Evolutionary conservation across 306 rosid species (phyloP).

Genomic region (Trifolium pratense): DNA sequence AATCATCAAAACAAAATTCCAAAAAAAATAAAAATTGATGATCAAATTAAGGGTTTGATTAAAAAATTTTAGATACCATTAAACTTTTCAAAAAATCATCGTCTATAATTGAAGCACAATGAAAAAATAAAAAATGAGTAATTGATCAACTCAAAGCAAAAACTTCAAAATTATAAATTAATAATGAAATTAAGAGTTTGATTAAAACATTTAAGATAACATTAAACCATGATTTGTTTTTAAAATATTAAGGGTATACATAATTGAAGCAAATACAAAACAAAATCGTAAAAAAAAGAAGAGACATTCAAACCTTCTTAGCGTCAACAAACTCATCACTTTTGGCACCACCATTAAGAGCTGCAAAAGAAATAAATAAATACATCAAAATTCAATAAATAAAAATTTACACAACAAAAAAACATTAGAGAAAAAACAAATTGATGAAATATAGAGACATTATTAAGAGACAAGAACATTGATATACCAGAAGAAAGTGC

Average conservation of each 20-base stretch:
- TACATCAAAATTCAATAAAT: not conserved
- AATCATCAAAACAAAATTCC: not conserved
- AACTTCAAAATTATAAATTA: not conserved
- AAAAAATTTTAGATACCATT: not conserved
- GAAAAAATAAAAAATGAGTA: not conserved
- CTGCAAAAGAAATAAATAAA: slow-evolving; percentile 32
- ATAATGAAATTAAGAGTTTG: not conserved
- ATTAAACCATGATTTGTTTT: not conserved
- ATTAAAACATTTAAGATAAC: not conserved
- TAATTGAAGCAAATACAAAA: not conserved
- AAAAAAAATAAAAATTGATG: not conserved
- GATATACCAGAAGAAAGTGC: not conserved
- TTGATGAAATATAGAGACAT: not conserved
- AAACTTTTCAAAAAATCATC: not conserved
- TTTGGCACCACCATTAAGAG: slow-evolving; percentile 60
- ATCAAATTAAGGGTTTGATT: not conserved
- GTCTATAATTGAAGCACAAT: not conserved
- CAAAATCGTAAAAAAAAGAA: not conserved
- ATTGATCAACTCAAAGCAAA: not conserved
- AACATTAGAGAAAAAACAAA: slow-evolving; percentile 5
- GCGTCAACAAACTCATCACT: slow-evolving; percentile 63
- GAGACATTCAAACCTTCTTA: slow-evolving; percentile 56
- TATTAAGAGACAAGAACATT: not conserved
- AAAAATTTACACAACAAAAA: too few relatives aligned
- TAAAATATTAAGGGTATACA: too few relatives aligned